Percentiles rank a stretch among this genome's conserved stretches.
Conservation (phyloP, 2,329 filamentous ascomycete species). For the Penicillium polonicum region DNA sequence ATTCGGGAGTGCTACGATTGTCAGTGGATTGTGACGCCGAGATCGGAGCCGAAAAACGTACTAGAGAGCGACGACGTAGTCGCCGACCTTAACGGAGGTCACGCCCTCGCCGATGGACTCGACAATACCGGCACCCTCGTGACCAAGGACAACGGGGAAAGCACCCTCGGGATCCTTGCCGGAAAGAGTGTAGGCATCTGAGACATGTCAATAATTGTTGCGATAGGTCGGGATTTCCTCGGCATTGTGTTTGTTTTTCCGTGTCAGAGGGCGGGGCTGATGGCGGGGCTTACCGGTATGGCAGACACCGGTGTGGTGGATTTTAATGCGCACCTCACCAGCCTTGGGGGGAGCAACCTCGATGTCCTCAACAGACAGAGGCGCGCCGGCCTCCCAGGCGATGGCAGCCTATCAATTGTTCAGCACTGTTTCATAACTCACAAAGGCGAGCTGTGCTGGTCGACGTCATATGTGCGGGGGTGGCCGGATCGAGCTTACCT, state of each 20-base stretch:
- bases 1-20: conserved; percentile 81
- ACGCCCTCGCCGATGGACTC: conserved; percentile 94
- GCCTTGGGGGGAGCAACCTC: conserved; percentile 87
- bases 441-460: not conserved
- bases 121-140: conserved; percentile 88
- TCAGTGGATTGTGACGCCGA: not conserved
- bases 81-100: conserved; percentile 88
- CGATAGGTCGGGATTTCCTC: not conserved
- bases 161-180: conserved; percentile 97
- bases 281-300: conserved; percentile 71
- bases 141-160: conserved; percentile 84
- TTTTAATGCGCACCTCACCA: conserved; percentile 93
- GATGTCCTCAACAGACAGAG: conserved; percentile 83
- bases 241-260: not conserved
- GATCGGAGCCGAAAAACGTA: conserved; percentile 45
- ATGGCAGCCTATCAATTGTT: conserved; percentile 68
- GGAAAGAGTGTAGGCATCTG: conserved; percentile 89
- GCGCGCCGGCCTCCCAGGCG: conserved; percentile 93
- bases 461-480: conserved; percentile 17
- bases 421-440: conserved; percentile 17
- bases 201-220: conserved; percentile 6
- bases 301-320: conserved; percentile 97
- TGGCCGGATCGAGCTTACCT: conserved; percentile 47
- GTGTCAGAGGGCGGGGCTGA: conserved; percentile 6
- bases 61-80: conserved; percentile 89